A percentile compares a stretch with the other conserved stretches of the same genome.
Evolutionary conservation across 208 protist species (phyloP).

Genomic region (Crithidia fasciculata): DNA sequence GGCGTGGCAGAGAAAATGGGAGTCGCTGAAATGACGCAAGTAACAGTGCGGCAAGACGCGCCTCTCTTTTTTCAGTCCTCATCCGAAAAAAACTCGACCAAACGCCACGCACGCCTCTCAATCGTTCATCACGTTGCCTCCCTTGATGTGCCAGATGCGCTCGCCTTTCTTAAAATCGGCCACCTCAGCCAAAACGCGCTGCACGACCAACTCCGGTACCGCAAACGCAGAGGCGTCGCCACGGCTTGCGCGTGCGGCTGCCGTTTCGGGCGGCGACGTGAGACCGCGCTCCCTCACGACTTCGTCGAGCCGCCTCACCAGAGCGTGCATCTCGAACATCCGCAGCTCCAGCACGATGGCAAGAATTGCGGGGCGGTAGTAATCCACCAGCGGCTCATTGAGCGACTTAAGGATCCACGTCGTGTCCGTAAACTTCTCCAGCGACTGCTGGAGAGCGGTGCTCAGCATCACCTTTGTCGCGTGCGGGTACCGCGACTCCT

Average conservation of each 20-base stretch:
- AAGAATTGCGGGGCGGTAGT: slow-evolving; percentile 74
- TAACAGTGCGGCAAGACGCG: too few relatives aligned
- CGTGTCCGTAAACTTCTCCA: slow-evolving; percentile 78
- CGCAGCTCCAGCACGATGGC: slow-evolving; percentile 58
- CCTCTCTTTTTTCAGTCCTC: too few relatives aligned
- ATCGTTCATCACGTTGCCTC: slow-evolving; percentile 50
- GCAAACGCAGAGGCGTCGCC: not conserved
- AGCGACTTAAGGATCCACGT: slow-evolving; percentile 82
- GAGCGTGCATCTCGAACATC: slow-evolving; percentile 60
- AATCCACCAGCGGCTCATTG: slow-evolving; percentile 72
- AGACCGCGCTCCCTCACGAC: slow-evolving; percentile 21
- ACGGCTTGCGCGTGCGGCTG: slow-evolving; percentile 13
- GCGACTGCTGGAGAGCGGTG: slow-evolving; percentile 59
- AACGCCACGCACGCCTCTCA: not conserved
- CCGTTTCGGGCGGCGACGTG: slow-evolving; percentile 17
- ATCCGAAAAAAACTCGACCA: too few relatives aligned
- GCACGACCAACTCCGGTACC: slow-evolving; percentile 36
- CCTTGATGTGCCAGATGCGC: slow-evolving; percentile 83
- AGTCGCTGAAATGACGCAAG: too few relatives aligned
- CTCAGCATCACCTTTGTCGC: slow-evolving; percentile 85
- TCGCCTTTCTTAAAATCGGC: slow-evolving; percentile 68
- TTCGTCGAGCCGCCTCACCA: slow-evolving; percentile 41
- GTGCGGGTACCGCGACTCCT: slow-evolving; percentile 64
- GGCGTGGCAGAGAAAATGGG: too few relatives aligned
- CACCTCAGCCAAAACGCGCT: slow-evolving; percentile 77